Percentiles rank a stretch among this genome's conserved stretches.
These are phyloP conservation scores for Plasmodium knowlesi DNA, from an alignment of 169 alveolate genomes.

Conservation along the genomic window DNA sequence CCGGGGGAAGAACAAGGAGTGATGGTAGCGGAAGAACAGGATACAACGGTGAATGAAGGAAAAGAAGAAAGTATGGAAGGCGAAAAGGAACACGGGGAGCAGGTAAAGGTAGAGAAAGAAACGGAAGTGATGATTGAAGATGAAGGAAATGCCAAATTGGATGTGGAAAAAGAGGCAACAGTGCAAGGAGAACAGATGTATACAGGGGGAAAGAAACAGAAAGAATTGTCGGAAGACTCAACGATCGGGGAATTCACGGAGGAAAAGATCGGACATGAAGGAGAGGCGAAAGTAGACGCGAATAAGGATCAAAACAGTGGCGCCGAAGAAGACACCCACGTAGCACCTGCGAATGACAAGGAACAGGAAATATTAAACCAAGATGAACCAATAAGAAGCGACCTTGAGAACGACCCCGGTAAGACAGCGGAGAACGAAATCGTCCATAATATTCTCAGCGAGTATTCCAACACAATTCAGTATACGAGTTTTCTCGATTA, in stretches of 20 bases:
- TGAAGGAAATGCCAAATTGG: not conserved
- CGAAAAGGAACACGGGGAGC: not conserved
- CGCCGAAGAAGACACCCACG: not conserved
- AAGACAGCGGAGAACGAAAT: conserved; percentile 6
- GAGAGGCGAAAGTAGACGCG: not conserved
- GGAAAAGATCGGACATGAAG: not conserved
- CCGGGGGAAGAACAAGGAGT: not conserved
- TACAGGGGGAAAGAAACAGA: not conserved
- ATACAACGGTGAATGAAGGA: not conserved
- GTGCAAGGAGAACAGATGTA: not conserved
- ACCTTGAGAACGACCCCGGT: not conserved
- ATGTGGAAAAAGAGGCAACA: not conserved
- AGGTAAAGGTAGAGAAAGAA: not conserved
- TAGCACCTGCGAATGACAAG: too few relatives aligned
- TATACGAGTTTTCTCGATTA: conserved; percentile 37
- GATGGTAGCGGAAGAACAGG: not conserved
- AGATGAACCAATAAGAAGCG: not conserved
- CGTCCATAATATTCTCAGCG: conserved; percentile 28
- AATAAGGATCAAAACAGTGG: not conserved
- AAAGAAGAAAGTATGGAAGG: not conserved
- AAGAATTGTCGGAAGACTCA: not conserved
- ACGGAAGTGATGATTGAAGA: not conserved
- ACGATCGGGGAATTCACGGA: not conserved
- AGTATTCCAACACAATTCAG: conserved; percentile 35
- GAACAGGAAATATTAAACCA: too few relatives aligned